A percentile compares a stretch with the other conserved stretches of the same genome.
Evolutionary conservation across 1,284 basidiomycete genomes (phyloP).

Genomic region (Sporisorium iseilematis-ciliati): DNA sequence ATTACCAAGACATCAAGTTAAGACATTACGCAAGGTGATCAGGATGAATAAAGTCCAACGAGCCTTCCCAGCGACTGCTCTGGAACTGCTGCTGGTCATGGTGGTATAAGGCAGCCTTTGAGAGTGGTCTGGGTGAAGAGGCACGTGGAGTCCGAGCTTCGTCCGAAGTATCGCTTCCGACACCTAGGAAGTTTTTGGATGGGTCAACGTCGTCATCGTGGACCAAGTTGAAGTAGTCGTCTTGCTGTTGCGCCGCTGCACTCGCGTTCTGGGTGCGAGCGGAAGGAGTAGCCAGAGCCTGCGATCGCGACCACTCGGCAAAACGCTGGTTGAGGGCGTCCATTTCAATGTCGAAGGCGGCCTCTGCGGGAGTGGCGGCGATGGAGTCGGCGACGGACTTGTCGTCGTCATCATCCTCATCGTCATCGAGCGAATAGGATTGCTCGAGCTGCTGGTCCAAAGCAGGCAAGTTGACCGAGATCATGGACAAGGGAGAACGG

Average conservation of each 20-base stretch:
- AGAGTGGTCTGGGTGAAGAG: conserved; percentile 31
- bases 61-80: conserved; percentile 11
- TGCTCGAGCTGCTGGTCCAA: conserved; percentile 30
- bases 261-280: background rate
- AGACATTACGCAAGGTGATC: conserved; percentile 31
- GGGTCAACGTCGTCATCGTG: conserved; percentile 30
- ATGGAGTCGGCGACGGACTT: conserved; percentile 1
- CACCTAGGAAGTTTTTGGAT: conserved; percentile 1
- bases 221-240: conserved; percentile 45
- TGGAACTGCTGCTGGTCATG: conserved; percentile 17
- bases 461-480: conserved; percentile 44
- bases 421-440: background rate
- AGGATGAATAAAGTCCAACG: conserved; percentile 48
- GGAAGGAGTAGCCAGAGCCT: conserved; percentile 7
- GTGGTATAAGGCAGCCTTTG: conserved; percentile 16
- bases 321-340: conserved; percentile 45
- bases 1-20: no score
- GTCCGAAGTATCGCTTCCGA: conserved; percentile 42
- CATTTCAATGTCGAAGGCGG: conserved; percentile 44
- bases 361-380: conserved; percentile 13
- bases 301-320: conserved; percentile 35
- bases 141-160: conserved; percentile 49
- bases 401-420: conserved; percentile 6
- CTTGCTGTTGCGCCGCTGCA: background rate
- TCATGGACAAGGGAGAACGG: conserved; percentile 32